These are phyloP conservation scores for Vinca minor DNA, from an alignment of 257 asterid genomes.

Conservation along the genomic window DNA sequence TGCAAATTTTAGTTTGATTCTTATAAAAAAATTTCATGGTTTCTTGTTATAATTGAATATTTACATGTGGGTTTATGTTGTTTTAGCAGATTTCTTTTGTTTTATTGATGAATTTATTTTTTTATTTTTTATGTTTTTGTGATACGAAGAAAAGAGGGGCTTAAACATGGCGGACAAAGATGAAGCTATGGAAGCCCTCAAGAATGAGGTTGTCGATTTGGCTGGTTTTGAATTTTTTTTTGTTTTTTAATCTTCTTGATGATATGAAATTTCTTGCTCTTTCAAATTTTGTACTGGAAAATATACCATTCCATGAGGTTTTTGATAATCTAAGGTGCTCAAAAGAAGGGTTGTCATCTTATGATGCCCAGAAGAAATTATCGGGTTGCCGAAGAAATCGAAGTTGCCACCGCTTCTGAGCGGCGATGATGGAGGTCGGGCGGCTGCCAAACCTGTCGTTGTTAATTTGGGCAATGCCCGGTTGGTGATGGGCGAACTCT, in stretches of 20 bases:
- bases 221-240: neutral
- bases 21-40: no score
- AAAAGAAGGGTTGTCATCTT: constrained; percentile 64
- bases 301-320: constrained; percentile 89
- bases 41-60: no score
- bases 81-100: neutral
- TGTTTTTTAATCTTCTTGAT: neutral
- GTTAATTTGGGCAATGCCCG: constrained; percentile 65
- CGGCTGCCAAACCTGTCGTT: constrained; percentile 96
- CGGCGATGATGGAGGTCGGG: constrained; percentile 77
- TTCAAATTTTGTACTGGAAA: constrained; percentile 41
- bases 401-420: constrained; percentile 84
- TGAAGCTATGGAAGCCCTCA: constrained; percentile 36
- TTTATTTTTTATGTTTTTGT: no score
- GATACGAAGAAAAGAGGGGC: neutral
- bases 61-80: neutral
- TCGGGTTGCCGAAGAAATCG: constrained; percentile 79
- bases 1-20: no score
- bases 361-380: constrained; percentile 76
- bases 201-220: constrained; percentile 7
- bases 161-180: constrained; percentile 45
- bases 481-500: constrained; percentile 73
- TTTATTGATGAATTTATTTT: no score
- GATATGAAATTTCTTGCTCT: neutral
- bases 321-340: constrained; percentile 91